Base-by-base conservation (phyloP, 352 stramenopile species). In the Phytophthora europaea region DNA sequence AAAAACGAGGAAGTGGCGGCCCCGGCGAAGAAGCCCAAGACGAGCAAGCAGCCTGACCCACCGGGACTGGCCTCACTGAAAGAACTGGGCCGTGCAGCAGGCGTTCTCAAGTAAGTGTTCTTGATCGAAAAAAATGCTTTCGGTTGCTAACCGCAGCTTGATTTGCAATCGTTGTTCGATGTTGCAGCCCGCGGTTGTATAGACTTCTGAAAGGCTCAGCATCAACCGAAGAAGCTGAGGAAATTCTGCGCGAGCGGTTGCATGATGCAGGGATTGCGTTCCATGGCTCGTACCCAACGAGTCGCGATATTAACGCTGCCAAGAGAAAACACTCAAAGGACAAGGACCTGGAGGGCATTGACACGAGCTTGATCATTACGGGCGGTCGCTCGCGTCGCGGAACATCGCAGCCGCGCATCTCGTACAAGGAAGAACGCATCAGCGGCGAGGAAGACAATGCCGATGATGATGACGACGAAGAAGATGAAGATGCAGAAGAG, bases 341-440 rank as follows among this genome's bases (percentile, higher is more conserved):
- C 22, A 85, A 85, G 48, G 90, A 96, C 48, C 64, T 95, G 33
- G 90, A 96, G 53, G 90, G 89, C 13, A 96, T 96, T 10, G 90
- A 96, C 68, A 90, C 87, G 2, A 93, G 79, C 23, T 66, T 93
- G 15, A 96, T 96, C 68, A 92, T 96, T 61, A 71, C 66, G 28
- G 61, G 64, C 16, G 71, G 80, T 16, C 66, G 81, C 23, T 70
- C 77, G 13, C 81, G 79, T 47, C 77, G 78, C 47, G 73, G 62
- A 57, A 36, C 52, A 26, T 40, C 47, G 15, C 54, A 75, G 51
- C 61, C 47, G 2, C 47, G n/a, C n/a, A 67, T 82, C 33, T 81
- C 80, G 36, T 83, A 77, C 61, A 80, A 51, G 26, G 72, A 76
- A 47, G 67, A 71, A 1, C 75, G 63, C 13, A 70, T 89, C 9